Conservation (phyloP, 169 alveolate genomes). For the Neospora caninum region DNA sequence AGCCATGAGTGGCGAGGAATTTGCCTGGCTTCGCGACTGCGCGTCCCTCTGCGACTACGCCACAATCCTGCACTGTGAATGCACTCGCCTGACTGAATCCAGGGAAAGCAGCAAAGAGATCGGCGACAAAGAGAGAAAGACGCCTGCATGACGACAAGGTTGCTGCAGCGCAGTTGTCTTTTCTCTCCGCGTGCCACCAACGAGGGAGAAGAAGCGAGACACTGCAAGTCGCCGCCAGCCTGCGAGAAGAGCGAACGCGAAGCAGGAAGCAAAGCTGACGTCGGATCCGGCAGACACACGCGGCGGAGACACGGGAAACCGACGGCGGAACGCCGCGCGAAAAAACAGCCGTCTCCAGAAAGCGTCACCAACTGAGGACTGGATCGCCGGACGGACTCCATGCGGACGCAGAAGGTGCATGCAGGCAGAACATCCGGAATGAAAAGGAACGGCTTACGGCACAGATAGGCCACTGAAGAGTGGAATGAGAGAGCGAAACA, state of each 20-base stretch:
- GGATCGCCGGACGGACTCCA: too few relatives aligned
- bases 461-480: background rate
- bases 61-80: background rate
- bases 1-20: too few relatives aligned
- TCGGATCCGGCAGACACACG: too few relatives aligned
- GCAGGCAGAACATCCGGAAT: background rate
- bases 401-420: too few relatives aligned
- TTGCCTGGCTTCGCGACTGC: too few relatives aligned
- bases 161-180: background rate
- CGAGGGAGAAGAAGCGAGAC: background rate
- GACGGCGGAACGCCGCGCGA: too few relatives aligned
- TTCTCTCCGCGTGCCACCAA: background rate
- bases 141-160: background rate
- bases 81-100: background rate
- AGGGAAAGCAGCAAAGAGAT: background rate
- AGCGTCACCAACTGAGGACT: too few relatives aligned
- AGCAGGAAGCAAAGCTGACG: background rate
- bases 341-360: too few relatives aligned
- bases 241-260: background rate
- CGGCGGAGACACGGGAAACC: too few relatives aligned
- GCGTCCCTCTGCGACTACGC: too few relatives aligned
- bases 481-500: background rate
- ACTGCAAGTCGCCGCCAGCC: slow-evolving; percentile 9
- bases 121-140: background rate
- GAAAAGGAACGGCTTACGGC: background rate